phyloP scores from a whole-genome alignment of 345 rosid species.

The Lagerstroemia speciosa region DNA sequence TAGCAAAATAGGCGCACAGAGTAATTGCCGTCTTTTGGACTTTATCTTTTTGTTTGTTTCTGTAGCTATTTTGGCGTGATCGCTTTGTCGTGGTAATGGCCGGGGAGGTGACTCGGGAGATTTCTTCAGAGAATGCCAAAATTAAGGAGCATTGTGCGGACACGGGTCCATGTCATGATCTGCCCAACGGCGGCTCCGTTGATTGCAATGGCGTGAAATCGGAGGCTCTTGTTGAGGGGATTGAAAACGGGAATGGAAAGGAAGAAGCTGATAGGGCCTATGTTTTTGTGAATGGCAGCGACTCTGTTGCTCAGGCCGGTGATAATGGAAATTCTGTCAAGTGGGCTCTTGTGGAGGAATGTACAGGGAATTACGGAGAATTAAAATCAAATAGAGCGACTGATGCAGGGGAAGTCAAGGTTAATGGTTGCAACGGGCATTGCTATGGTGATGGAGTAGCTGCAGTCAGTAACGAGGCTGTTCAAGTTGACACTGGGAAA shows the following conservation, averaged over 20 bases:
- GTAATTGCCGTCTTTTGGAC: neutral
- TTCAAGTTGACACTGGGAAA: conserved; percentile 5
- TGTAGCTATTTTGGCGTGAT: conserved; percentile 6
- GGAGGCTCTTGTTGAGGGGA: neutral
- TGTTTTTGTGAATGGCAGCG: conserved; percentile 34
- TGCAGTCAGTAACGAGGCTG: neutral
- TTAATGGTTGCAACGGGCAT: neutral
- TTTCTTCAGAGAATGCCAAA: conserved; percentile 21
- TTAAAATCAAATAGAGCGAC: neutral
- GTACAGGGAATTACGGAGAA: neutral
- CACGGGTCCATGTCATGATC: conserved; percentile 25
- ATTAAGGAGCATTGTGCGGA: conserved; percentile 23
- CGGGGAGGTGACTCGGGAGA: conserved; percentile 32
- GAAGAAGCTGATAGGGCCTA: conserved; percentile 32
- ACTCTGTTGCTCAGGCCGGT: conserved; percentile 16
- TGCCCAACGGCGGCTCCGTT: conserved; percentile 27
- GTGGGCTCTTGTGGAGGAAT: conserved; percentile 11
- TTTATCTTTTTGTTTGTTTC: neutral
- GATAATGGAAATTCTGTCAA: conserved; percentile 15
- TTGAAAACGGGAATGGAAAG: conserved; percentile 20
- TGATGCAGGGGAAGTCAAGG: conserved; percentile 1
- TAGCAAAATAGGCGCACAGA: neutral
- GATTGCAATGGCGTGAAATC: conserved; percentile 13
- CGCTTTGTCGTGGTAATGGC: conserved; percentile 28
- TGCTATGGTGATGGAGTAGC: conserved; percentile 7